phyloP scores from a whole-genome alignment of 805 yeast species.

The Ogataea polymorpha region DNA sequence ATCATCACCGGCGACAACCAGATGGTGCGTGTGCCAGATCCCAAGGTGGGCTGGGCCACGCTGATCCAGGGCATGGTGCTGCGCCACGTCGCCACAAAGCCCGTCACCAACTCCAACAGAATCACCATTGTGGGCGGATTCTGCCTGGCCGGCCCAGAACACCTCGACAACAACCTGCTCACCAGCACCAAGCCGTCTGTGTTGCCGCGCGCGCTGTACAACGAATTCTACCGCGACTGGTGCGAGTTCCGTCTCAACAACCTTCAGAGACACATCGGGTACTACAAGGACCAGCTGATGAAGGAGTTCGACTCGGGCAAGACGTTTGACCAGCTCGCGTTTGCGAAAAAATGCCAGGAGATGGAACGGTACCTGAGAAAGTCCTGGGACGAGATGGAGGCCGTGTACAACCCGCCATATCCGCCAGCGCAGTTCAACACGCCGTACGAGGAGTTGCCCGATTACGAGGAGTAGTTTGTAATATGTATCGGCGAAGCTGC shows the following conservation, averaged over 20 bases:
- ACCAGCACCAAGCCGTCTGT: conserved; percentile 34
- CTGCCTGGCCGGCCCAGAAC: conserved; percentile 26
- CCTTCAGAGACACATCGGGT: conserved; percentile 26
- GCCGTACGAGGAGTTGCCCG: conserved; percentile 25
- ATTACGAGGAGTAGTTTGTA: neutral
- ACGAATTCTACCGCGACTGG: conserved; percentile 36
- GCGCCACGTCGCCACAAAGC: conserved; percentile 46
- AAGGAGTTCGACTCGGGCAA: conserved; percentile 17
- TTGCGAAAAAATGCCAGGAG: conserved; percentile 27
- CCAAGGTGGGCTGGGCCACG: conserved; percentile 44
- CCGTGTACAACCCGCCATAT: conserved; percentile 26
- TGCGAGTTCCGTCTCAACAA: conserved; percentile 30
- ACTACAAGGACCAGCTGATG: conserved; percentile 21
- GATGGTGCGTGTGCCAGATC: conserved; percentile 35
- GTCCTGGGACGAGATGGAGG: conserved; percentile 34
- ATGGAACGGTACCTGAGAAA: conserved; percentile 30
- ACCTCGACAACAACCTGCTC: conserved; percentile 31
- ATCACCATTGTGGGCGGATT: conserved; percentile 32
- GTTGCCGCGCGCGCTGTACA: conserved; percentile 31
- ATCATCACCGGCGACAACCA: conserved; percentile 40
- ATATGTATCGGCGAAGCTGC: neutral
- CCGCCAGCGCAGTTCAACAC: conserved; percentile 25
- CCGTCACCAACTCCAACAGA: conserved; percentile 35
- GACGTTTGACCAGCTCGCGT: conserved; percentile 30
- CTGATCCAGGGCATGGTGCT: conserved; percentile 46